Evolutionary conservation across 2,329 filamentous ascomycete genomes (phyloP), one percentile per base, ranked within the genome.

Genomic region (Dactylellina sp.): DNA sequence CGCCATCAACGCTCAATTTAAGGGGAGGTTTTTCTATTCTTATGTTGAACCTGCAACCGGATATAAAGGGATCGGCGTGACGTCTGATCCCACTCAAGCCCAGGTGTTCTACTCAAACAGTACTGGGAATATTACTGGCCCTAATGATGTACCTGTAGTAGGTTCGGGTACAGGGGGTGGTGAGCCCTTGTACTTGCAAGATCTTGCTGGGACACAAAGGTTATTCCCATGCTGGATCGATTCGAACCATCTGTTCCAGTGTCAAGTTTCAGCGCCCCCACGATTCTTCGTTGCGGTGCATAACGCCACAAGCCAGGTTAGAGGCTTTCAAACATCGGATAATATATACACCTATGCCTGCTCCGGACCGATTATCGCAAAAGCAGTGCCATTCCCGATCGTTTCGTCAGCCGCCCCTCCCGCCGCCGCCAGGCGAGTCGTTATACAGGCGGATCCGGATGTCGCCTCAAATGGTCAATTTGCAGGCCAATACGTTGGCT

Each of bases 1-100:
- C 25, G 28, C 14, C 2, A 16, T 20, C 12, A 53, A 53, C n/a
- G 24, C 12, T 18, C 49, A 53, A 20, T 53, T 53, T 16, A 53
- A 37, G 20, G 49, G 49, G 9, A 35, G 24, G 12, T 53, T 16
- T 20, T 16, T 53, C 7, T 35, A 35, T 16, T n/a, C n/a, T 6
- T 53, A 16, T 14, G 6, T 35, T 2, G 49, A 37, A 11, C 16
- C 24, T 2, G 28, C 5, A 4, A 37, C 28, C 7, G 20, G 20
- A 14, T 5, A 3, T 2, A 35, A n/a, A 20, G 7, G n/a, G 2
- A 14, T 53, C 2, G 25, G 49, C 6, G 11, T 37, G 6, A 53
- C 49, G 7, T 35, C 28, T 7, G 49, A 53, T 20, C 28, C 28
- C 14, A 11, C 28, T 1, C 24, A 53, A 16, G 49, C 49, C 12